Percentiles rank a stretch among this genome's conserved stretches.
Evolutionary conservation across 345 rosid species (phyloP).

Genomic region (Clarkia xantiana): DNA sequence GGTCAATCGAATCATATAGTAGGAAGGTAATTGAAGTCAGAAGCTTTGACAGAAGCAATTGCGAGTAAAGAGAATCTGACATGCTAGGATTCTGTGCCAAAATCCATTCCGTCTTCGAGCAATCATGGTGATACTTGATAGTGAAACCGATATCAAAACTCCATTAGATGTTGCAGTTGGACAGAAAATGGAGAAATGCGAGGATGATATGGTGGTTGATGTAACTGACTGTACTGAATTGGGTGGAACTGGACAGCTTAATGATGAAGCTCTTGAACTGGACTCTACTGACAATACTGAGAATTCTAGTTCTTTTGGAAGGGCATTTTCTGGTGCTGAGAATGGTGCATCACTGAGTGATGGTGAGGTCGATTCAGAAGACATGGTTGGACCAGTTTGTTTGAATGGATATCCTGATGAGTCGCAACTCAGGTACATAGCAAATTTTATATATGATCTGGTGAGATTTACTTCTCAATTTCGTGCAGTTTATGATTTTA

Average conservation of each 20-base stretch:
- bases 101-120: slow-evolving; percentile 17
- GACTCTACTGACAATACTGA: slow-evolving; percentile 56
- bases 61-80: no score
- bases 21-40: no score
- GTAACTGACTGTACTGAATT: slow-evolving; percentile 18
- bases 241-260: slow-evolving; percentile 6
- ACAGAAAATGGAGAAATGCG: slow-evolving; percentile 5
- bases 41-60: no score
- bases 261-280: slow-evolving; percentile 13
- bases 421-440: slow-evolving; percentile 30
- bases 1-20: no score
- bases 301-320: slow-evolving; percentile 67
- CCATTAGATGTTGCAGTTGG: slow-evolving; percentile 5
- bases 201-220: slow-evolving; percentile 37
- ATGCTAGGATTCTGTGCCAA: no score
- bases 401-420: slow-evolving; percentile 16
- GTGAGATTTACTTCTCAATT: no score
- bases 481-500: no score
- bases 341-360: slow-evolving; percentile 27
- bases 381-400: slow-evolving; percentile 11
- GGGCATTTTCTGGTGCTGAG: slow-evolving; percentile 32
- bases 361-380: slow-evolving; percentile 57
- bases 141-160: no score
- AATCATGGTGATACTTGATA: slow-evolving; percentile 28
- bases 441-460: not conserved